These are phyloP conservation scores for Fagus sylvatica DNA, from an alignment of 306 rosid genomes.

Conservation along the genomic window DNA sequence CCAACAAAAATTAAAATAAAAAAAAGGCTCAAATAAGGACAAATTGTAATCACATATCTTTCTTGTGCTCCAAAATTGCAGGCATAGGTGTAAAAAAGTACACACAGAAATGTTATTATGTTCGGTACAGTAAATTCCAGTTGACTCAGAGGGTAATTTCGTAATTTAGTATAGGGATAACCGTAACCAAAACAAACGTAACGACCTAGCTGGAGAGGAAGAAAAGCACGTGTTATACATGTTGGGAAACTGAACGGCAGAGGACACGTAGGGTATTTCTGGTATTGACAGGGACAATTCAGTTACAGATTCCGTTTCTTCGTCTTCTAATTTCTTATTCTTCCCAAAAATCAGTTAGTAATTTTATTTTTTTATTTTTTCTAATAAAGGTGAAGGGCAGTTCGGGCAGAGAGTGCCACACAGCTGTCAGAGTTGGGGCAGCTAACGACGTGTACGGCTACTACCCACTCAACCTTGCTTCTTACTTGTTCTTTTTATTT, in stretches of 20 bases:
- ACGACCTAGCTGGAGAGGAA: background rate
- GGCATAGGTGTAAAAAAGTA: background rate
- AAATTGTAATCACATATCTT: background rate
- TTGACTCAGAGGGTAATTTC: background rate
- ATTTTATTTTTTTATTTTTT: too few relatives aligned
- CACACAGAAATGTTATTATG: background rate
- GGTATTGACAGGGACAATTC: background rate
- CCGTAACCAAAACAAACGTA: too few relatives aligned
- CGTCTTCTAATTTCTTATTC: background rate
- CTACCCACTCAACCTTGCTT: background rate
- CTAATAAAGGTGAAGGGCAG: background rate
- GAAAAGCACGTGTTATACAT: slow-evolving; percentile 31
- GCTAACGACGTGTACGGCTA: slow-evolving; percentile 20
- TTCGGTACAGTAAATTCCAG: background rate
- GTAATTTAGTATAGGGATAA: background rate
- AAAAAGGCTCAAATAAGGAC: background rate
- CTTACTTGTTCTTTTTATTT: background rate
- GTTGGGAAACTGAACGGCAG: background rate
- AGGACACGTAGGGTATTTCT: slow-evolving; percentile 1
- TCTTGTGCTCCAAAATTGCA: background rate
- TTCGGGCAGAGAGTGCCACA: background rate
- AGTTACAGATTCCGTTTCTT: background rate
- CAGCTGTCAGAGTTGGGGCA: slow-evolving; percentile 14
- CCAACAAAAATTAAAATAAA: too few relatives aligned
- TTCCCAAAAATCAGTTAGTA: background rate